Percentiles rank a stretch among this genome's conserved stretches.
Conservation (phyloP, 306 rosid species). For the Inga leiocalycina region DNA sequence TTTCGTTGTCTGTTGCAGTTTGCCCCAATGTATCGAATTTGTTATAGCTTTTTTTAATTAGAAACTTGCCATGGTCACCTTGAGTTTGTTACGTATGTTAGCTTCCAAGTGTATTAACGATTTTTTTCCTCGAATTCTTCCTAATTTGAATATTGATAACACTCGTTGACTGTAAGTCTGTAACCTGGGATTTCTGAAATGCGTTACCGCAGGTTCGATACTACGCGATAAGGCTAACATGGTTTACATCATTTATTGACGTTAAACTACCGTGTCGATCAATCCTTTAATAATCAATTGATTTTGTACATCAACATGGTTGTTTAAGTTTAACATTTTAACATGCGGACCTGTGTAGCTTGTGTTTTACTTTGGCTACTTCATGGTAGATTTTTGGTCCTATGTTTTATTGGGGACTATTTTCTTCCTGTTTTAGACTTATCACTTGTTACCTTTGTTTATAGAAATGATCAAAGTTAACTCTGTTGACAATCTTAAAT, state of each 20-base stretch:
- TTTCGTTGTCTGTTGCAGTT: background rate
- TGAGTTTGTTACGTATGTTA: background rate
- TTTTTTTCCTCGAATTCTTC: background rate
- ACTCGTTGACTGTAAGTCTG: background rate
- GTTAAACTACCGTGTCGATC: background rate
- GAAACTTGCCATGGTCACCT: background rate
- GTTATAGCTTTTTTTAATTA: background rate
- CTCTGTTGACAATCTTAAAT: conserved; percentile 13
- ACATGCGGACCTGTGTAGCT: background rate
- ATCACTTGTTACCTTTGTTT: background rate
- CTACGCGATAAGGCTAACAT: background rate
- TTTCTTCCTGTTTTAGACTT: conserved; percentile 8
- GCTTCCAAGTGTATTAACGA: background rate
- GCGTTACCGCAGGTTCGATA: background rate
- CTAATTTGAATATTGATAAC: background rate
- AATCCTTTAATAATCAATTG: background rate
- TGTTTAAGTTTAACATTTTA: conserved; percentile 11
- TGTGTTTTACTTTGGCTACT: background rate
- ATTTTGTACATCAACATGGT: background rate
- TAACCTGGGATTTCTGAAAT: background rate
- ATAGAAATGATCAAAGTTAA: background rate
- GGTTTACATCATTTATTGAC: background rate
- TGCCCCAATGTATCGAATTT: background rate
- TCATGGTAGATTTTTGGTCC: background rate
- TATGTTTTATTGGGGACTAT: background rate